Conservation (phyloP, 2,329 filamentous ascomycete genomes). For the Aureobasidium sp. region DNA sequence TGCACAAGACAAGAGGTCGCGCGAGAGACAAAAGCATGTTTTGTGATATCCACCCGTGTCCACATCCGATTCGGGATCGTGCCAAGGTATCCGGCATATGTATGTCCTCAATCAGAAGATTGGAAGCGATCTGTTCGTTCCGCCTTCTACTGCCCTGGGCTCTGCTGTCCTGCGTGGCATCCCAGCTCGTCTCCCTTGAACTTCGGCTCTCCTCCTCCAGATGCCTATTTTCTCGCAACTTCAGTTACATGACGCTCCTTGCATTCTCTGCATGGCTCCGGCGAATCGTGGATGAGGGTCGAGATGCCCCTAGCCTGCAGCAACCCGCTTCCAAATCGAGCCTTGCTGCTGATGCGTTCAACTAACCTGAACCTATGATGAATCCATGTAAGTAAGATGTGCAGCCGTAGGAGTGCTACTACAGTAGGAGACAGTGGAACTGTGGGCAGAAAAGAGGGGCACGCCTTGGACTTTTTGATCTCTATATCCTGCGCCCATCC, state of each 20-base stretch:
- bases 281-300: background rate
- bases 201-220: slow-evolving; percentile 14
- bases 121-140: slow-evolving; percentile 2
- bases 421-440: background rate
- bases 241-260: slow-evolving; percentile 13
- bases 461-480: background rate
- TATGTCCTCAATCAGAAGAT: background rate
- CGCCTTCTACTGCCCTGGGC: background rate
- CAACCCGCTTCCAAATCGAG: slow-evolving; percentile 9
- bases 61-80: slow-evolving; percentile 1
- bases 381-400: slow-evolving; percentile 5
- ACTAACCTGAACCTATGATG: slow-evolving; percentile 1
- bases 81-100: background rate
- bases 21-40: background rate
- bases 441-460: slow-evolving; percentile 11
- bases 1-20: background rate
- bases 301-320: slow-evolving; percentile 3
- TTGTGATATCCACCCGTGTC: slow-evolving; percentile 1
- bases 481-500: slow-evolving; percentile 1
- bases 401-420: slow-evolving; percentile 4
- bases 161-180: background rate
- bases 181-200: background rate
- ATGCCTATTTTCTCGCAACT: background rate
- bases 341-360: background rate
- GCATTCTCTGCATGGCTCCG: slow-evolving; percentile 1